Evolutionary conservation across 352 stramenopile genomes (phyloP).

Genomic region (Chrysophaeum taylorii): DNA sequence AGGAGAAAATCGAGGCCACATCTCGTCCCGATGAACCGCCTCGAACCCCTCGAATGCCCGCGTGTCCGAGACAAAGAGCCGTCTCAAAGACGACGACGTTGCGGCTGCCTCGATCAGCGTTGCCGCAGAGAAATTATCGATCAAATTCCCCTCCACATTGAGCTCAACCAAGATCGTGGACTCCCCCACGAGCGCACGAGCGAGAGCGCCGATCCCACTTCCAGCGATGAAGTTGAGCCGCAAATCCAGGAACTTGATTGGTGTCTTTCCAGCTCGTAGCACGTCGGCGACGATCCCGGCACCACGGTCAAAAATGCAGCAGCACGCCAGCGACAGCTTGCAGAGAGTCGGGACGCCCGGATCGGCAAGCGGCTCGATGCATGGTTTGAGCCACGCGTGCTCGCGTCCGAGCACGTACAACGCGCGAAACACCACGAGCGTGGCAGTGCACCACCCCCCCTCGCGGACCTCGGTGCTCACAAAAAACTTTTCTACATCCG

Average conservation of each 20-base stretch:
- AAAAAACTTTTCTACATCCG: too few relatives aligned
- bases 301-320: too few relatives aligned
- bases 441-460: too few relatives aligned
- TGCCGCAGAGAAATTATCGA: not conserved
- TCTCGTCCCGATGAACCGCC: not conserved
- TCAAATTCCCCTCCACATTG: constrained; percentile 21
- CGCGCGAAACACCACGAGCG: too few relatives aligned
- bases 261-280: too few relatives aligned
- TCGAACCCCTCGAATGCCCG: not conserved
- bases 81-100: not conserved
- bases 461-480: too few relatives aligned
- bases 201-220: constrained; percentile 6
- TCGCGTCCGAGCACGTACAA: too few relatives aligned
- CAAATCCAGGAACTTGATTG: constrained; percentile 15
- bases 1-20: not conserved
- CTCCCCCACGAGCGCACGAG: not conserved
- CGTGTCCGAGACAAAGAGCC: not conserved
- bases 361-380: too few relatives aligned
- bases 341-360: too few relatives aligned
- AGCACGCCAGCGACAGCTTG: too few relatives aligned
- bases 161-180: constrained; percentile 2
- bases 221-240: constrained; percentile 14
- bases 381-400: too few relatives aligned
- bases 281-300: too few relatives aligned
- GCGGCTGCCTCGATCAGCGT: not conserved